Evolutionary conservation across 306 rosid genomes (phyloP).

Genomic region (Vigna unguiculata): DNA sequence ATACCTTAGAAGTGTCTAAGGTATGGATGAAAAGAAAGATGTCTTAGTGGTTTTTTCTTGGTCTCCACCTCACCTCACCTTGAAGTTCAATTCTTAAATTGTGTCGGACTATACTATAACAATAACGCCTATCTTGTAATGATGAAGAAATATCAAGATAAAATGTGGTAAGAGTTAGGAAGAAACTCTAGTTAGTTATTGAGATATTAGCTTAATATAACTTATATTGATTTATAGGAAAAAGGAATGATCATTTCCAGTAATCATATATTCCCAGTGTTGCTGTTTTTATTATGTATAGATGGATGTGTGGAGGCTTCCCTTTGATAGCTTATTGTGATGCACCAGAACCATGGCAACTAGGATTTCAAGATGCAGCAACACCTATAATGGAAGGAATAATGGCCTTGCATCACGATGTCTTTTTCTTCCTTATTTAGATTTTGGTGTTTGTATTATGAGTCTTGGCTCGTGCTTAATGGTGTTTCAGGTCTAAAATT

Average conservation of each 20-base stretch:
- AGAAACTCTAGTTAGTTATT: not conserved
- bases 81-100: not conserved
- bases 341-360: not conserved
- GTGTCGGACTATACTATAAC: not conserved
- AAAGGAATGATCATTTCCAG: not conserved
- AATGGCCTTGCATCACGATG: not conserved
- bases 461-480: not conserved
- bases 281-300: not conserved
- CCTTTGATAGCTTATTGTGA: not conserved
- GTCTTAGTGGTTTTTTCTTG: not conserved
- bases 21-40: not conserved
- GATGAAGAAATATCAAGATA: not conserved
- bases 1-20: not conserved
- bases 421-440: not conserved
- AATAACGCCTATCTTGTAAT: not conserved
- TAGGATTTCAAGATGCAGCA: slow-evolving; percentile 6
- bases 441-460: not conserved
- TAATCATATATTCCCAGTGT: not conserved
- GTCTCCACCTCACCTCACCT: not conserved
- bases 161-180: not conserved
- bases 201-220: not conserved
- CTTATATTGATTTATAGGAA: not conserved
- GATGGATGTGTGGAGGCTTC: not conserved
- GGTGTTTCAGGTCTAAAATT: not conserved
- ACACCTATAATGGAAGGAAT: slow-evolving; percentile 13